phyloP scores from a whole-genome alignment of 345 rosid species.

The Pugionium cornutum region DNA sequence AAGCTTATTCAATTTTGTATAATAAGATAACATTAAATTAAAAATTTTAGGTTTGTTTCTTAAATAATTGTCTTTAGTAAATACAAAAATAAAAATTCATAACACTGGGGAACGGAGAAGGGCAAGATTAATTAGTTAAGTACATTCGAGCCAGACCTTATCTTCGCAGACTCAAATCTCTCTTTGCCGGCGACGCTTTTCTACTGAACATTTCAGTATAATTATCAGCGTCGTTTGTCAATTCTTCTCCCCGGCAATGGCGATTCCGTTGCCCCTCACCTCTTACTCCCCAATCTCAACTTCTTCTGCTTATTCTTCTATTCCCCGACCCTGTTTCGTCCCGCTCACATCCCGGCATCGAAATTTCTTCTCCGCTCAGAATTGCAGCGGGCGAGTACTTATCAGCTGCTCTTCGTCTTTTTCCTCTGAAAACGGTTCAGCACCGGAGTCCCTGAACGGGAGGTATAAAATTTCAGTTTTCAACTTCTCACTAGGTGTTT shows the following conservation, averaged over 20 bases:
- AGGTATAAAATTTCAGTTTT: slow-evolving; percentile 42
- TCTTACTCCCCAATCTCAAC: slow-evolving; percentile 37
- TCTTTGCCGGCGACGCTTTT: slow-evolving; percentile 31
- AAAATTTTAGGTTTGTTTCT: no score
- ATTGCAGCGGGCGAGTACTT: slow-evolving; percentile 40
- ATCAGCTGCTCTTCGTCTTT: slow-evolving; percentile 56
- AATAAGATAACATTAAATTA: background rate
- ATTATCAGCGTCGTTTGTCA: background rate
- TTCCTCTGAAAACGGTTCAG: slow-evolving; percentile 50
- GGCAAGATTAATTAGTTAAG: background rate
- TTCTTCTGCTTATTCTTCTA: slow-evolving; percentile 38
- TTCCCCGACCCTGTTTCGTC: slow-evolving; percentile 33
- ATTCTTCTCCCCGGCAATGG: slow-evolving; percentile 45
- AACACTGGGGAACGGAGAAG: background rate
- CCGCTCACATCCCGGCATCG: slow-evolving; percentile 37
- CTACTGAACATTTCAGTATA: slow-evolving; percentile 7
- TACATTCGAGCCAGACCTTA: slow-evolving; percentile 29
- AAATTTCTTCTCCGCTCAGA: slow-evolving; percentile 30
- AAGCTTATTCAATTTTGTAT: background rate
- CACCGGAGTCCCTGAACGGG: slow-evolving; percentile 47
- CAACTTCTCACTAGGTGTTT: slow-evolving; percentile 37
- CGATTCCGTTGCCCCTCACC: slow-evolving; percentile 44
- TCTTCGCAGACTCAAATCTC: slow-evolving; percentile 23
- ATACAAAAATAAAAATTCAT: no score
- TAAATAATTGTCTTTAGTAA: no score